Base-by-base conservation (phyloP, 2,329 filamentous ascomycete species). In the Proliferodiscus dingleyae region DNA sequence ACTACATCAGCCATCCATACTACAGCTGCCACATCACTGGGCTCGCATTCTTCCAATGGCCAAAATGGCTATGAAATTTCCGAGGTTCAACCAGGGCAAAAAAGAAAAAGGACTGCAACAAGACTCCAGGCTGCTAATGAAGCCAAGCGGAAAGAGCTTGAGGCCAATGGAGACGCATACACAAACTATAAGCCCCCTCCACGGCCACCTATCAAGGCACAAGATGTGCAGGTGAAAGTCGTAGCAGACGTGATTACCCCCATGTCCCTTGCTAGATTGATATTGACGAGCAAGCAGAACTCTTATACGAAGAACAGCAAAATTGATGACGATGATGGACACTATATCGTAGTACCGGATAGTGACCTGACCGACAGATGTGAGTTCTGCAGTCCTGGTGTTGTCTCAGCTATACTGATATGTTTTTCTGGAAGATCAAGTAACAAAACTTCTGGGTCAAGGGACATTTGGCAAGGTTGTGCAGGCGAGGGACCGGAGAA, bases 391-490 rank as follows among this genome's bases (percentile, higher is more conserved):
- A 34, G 10, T 29, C 39, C 18, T 5, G 26, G 23, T 24, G 18
- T 22, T 11, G 19, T 9, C 3, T 4, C 13, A 23, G 15, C 23
- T 21, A 39, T 49, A 46, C 58, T 65, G 30, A 71, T 52, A 23
- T 15, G 10, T 47, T 26, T 36, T 21, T 56, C 19, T n/a, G n/a
- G 4, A 18, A 95, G 90, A 97, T 67, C 82, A 87, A 70, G 91
- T 98, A 58, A 75, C 85, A 51, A 89, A 89, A 58, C 76, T 97
- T 22, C 83, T 98, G 10, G 93, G 93, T 18, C 93, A 98, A 69
- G 93, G 93, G 53, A 98, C 93, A 0, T 98, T 98, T 64, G 93
- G 93, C 62, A 98, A 98, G 67, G 93, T 98, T 13, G 93, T 98
- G 15, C 86, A 96, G 66, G 93, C 93, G 42, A 83, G 80, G 57